Evolutionary conservation across 306 rosid species (phyloP), one percentile per base, ranked within the genome.

Genomic region (Cicer pinnatifidum): DNA sequence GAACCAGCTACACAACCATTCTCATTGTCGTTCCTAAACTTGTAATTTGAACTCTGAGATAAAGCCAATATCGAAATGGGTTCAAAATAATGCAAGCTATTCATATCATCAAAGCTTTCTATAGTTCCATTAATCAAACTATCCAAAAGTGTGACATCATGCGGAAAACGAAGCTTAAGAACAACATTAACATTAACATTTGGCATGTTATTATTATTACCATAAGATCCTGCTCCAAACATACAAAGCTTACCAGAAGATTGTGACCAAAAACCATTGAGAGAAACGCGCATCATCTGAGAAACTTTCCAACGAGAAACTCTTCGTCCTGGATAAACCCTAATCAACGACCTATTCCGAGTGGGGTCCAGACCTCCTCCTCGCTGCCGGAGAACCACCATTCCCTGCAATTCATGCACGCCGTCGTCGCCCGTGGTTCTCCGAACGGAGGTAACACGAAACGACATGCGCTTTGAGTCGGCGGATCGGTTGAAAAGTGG

Each of bases 181-280:
- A 88, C 78, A 72, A 78, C 92, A 71, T 69, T 35, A 75, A 78
- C 92, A 71, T 69, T 35, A 71, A 75, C 58, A 80, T 69, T 51
- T 60, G 11, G 11, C 5, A 45, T 11, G 33, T 28, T 28, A 11
- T 38, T 47, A 8, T 40, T 43, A 11, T 16, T 46, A 73, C 81
- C 87, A 40, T 67, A 67, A 35, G 72, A 51, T 48, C 79, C 85
- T 1, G 61, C 75, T 75, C 97, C 96, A 38, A 91, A 50, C 98
- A 93, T 89, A 67, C 97, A 93, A 23, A 89, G 81, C 83, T 84
- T 89, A 75, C 93, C 90, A 16, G 90, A 83, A 45, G 85, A 64
- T 70, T 86, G 84, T 0, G 91, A 87, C 86, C 96, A 89, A 41
- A 59, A 93, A 19, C 97, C 96, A 6, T 20, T 19, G 3, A 91